Conservation (phyloP, 192 early-diverging fungal species). For the Dimargaris verticillata region DNA sequence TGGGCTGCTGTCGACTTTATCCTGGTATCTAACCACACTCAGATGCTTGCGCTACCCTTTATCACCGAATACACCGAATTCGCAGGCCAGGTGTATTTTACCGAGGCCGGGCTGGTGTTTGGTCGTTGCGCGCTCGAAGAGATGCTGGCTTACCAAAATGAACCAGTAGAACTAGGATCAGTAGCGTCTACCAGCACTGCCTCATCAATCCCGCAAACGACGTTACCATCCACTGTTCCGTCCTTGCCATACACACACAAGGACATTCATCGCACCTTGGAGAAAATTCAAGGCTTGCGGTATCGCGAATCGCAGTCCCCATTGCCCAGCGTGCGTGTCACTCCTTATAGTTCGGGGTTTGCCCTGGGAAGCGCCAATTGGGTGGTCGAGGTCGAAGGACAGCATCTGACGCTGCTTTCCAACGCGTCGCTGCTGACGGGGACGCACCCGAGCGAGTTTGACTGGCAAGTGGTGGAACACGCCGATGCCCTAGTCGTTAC, state of each 20-base stretch:
- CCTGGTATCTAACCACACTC: conserved; percentile 54
- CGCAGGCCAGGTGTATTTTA: conserved; percentile 56
- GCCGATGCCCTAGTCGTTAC: neutral
- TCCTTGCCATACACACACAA: conserved; percentile 20
- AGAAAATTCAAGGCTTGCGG: conserved; percentile 27
- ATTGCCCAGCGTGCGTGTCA: conserved; percentile 29
- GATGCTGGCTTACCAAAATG: conserved; percentile 6
- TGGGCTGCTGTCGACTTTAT: conserved; percentile 56
- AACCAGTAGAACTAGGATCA: neutral
- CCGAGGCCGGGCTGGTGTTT: conserved; percentile 65
- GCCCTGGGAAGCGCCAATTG: conserved; percentile 58
- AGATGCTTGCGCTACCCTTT: conserved; percentile 63
- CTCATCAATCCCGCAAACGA: conserved; percentile 5
- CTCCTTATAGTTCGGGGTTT: conserved; percentile 55
- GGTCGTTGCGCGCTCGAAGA: conserved; percentile 33
- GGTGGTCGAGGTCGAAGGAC: conserved; percentile 42
- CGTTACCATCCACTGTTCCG: neutral
- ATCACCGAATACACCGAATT: conserved; percentile 70
- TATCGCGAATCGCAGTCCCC: conserved; percentile 25
- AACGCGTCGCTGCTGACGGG: conserved; percentile 22
- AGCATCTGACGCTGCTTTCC: conserved; percentile 27
- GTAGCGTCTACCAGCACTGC: neutral
- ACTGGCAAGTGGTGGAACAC: conserved; percentile 10
- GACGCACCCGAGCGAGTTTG: conserved; percentile 31
- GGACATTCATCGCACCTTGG: conserved; percentile 25